These are phyloP conservation scores for Citrullus amarus DNA, from an alignment of 306 rosid species.

Conservation along the genomic window DNA sequence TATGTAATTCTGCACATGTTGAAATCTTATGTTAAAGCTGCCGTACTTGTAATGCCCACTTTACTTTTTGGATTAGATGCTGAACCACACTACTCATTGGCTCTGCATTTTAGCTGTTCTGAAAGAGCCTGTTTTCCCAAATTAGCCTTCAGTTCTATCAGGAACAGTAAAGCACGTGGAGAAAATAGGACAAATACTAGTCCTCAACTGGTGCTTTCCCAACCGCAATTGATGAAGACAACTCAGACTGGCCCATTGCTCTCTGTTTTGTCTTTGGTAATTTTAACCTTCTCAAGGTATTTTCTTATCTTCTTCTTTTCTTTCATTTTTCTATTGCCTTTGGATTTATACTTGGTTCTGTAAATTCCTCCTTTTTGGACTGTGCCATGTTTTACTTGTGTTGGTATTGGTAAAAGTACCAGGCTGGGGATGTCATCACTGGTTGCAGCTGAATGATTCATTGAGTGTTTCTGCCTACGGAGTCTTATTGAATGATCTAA, in stretches of 20 bases:
- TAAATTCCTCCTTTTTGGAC: background rate
- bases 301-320: background rate
- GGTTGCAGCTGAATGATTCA: background rate
- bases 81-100: background rate
- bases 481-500: background rate
- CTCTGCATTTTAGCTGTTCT: background rate
- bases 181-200: background rate
- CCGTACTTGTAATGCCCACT: background rate
- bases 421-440: background rate
- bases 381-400: background rate
- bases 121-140: background rate
- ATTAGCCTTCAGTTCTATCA: background rate
- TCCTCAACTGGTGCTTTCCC: background rate
- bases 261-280: background rate
- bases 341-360: background rate
- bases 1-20: background rate
- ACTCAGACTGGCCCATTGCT: background rate
- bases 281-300: background rate
- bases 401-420: background rate
- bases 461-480: background rate
- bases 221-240: background rate
- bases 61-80: background rate
- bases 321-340: background rate
- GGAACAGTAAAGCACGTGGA: constrained; percentile 3
- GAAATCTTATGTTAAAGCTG: background rate